Evolutionary conservation across 768 basidiomycete species (phyloP).

Genomic region (Daedaleopsis nitida): DNA sequence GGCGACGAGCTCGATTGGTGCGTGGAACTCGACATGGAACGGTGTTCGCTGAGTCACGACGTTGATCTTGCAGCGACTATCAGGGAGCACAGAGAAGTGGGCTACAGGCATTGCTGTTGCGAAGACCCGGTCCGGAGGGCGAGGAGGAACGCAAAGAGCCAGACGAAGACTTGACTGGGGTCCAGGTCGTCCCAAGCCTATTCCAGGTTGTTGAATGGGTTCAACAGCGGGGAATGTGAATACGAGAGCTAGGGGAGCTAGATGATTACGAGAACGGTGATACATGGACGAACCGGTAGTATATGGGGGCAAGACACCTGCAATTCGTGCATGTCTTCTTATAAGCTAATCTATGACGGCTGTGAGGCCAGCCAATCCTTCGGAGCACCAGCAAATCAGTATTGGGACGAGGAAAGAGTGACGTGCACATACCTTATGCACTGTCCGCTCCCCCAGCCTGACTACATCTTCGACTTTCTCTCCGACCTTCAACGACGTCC

Average conservation of each 20-base stretch:
- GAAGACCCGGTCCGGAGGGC: slow-evolving; percentile 50
- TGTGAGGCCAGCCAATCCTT: too few species aligned
- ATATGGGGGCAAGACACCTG: background rate
- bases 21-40: slow-evolving; percentile 18
- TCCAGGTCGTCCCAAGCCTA: slow-evolving; percentile 41
- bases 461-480: slow-evolving; percentile 73
- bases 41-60: background rate
- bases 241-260: slow-evolving; percentile 6
- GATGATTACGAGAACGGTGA: background rate
- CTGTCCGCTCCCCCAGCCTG: slow-evolving; percentile 29
- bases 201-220: slow-evolving; percentile 41
- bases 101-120: slow-evolving; percentile 58
- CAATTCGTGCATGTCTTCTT: background rate
- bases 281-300: slow-evolving; percentile 14
- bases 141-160: slow-evolving; percentile 47
- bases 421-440: background rate
- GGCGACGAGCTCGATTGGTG: slow-evolving; percentile 76
- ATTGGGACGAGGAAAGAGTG: background rate
- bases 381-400: background rate
- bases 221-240: slow-evolving; percentile 8
- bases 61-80: slow-evolving; percentile 55
- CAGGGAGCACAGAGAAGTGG: slow-evolving; percentile 57
- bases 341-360: too few species aligned
- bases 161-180: slow-evolving; percentile 42
- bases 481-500: slow-evolving; percentile 79